These are phyloP conservation scores for Elsinoe batatas DNA, from an alignment of 2,329 filamentous ascomycete species.

Conservation along the genomic window DNA sequence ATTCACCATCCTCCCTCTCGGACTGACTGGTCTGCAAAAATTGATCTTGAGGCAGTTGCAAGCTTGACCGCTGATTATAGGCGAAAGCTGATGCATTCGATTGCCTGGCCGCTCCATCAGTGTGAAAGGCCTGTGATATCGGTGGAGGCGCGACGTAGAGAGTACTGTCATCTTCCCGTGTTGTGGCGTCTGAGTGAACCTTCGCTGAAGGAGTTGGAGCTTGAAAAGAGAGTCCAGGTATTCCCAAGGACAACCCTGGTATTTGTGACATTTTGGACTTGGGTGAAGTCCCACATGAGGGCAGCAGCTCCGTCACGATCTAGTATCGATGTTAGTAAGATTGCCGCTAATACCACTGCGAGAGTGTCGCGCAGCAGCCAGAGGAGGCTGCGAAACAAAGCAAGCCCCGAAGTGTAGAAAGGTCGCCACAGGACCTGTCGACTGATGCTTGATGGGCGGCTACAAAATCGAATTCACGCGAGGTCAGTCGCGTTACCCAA, in stretches of 20 bases:
- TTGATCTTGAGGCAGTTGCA: constrained; percentile 3
- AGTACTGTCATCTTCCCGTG: background rate
- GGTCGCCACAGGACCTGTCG: background rate
- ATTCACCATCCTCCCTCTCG: constrained; percentile 15
- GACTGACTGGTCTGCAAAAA: background rate
- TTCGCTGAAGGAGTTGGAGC: background rate
- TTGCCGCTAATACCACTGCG: too few relatives aligned
- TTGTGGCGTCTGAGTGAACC: background rate
- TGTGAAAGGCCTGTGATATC: background rate
- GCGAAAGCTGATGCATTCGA: constrained; percentile 13
- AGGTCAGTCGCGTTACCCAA: background rate
- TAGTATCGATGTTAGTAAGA: too few relatives aligned
- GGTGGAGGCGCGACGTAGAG: too few relatives aligned
- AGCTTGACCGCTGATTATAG: constrained; percentile 6
- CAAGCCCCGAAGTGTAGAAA: background rate
- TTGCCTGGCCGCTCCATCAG: background rate
- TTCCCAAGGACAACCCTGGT: background rate
- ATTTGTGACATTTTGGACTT: background rate
- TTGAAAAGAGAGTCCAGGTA: background rate
- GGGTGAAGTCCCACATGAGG: background rate
- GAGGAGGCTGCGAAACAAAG: background rate
- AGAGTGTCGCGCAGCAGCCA: too few relatives aligned
- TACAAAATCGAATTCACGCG: background rate
- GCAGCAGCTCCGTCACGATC: too few relatives aligned
- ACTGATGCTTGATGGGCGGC: background rate